These are phyloP conservation scores for Heliamphora pulchella DNA, from an alignment of 179 eudicot species.

Conservation along the genomic window DNA sequence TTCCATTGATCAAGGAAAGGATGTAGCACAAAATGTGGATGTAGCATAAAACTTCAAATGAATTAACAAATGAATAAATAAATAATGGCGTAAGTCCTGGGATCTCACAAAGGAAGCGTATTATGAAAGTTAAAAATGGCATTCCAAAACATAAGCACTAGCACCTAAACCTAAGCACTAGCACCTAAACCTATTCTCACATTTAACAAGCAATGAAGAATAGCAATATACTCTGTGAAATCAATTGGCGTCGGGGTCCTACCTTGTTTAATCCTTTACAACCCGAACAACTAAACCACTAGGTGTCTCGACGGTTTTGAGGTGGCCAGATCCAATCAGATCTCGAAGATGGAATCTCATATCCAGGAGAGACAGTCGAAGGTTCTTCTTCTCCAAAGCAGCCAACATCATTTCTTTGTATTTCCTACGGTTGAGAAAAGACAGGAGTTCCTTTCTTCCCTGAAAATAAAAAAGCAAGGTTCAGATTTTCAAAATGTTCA, in stretches of 20 bases:
- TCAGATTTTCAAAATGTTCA: neutral
- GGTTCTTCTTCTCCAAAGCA: slow-evolving; percentile 68
- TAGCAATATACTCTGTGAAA: neutral
- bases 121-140: neutral
- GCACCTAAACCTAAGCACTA: neutral
- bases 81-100: neutral
- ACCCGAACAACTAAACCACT: slow-evolving; percentile 73
- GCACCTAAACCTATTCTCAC: neutral
- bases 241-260: neutral
- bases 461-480: slow-evolving; percentile 14
- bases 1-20: slow-evolving; percentile 2
- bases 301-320: slow-evolving; percentile 68
- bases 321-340: slow-evolving; percentile 85
- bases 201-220: neutral
- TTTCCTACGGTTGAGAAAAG: slow-evolving; percentile 73
- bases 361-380: slow-evolving; percentile 69
- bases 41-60: neutral
- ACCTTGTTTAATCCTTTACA: slow-evolving; percentile 51
- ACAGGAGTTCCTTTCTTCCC: slow-evolving; percentile 94
- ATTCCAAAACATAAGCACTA: neutral
- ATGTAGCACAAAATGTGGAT: neutral
- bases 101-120: neutral
- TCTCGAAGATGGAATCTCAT: slow-evolving; percentile 96
- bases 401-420: slow-evolving; percentile 95
- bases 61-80: neutral